Evolutionary conservation across 2,329 filamentous ascomycete species (phyloP), one percentile per base, ranked within the genome.

Genomic region (Myriosclerotinia scirpicola): DNA sequence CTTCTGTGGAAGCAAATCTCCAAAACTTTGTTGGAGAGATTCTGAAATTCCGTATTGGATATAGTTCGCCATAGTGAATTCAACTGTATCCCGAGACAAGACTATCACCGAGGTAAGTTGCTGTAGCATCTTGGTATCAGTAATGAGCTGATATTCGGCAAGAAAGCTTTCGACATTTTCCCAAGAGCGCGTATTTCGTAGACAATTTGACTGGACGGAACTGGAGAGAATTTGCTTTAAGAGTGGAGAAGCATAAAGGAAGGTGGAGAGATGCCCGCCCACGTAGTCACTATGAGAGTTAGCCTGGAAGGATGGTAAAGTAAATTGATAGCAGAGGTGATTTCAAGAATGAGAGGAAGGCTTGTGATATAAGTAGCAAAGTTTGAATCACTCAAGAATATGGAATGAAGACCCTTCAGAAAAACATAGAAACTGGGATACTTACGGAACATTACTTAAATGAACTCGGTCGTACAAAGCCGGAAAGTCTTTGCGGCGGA

Each of bases 401-500:
- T 38, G 11, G 9, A 22, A 55, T 15, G 34, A 55, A 40, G 20
- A 38, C 34, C 34, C 34, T n/a, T 40, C 22, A 20, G 38, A 38
- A 9, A 8, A 3, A 20, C 20, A 40, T 55, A 22, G 8, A 55
- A 22, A 7, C 6, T 22, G 38, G 20, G 9, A 7, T 34, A 69
- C 69, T 64, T 60, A 71, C 68, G 69, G 68, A 56, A 69, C 61
- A 52, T 71, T 71, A 42, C 70, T 69, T 22, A 71, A 56, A 64
- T 71, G 65, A 34, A 71, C 52, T 15, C 67, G 55, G 20, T 71
- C 66, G 30, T 65, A 71, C 2, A 61, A 34, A 8, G 40, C 36
- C 17, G 68, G 69, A 34, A 71, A 71, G 6, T 54, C n/a, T 17
- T 63, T 55, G 3, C 63, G 66, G 17, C 69, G 64, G 12, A n/a